Conservation (phyloP, 2,329 filamentous ascomycete genomes). For the Chrysosphaeria jannelii region DNA sequence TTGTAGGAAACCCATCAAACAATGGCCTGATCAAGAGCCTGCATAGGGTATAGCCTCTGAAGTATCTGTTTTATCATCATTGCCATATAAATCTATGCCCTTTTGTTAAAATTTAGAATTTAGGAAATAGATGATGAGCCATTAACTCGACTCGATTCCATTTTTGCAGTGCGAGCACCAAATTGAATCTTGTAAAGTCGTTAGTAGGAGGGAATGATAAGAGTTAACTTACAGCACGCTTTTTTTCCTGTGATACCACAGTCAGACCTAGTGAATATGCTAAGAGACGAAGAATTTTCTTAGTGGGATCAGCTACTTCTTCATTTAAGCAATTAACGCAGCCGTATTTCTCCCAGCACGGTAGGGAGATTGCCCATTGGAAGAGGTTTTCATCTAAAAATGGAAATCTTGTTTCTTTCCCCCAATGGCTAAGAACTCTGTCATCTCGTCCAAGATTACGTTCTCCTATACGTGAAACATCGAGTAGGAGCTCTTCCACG, state of each 20-base stretch:
- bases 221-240: conserved; percentile 45
- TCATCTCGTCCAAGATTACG: conserved; percentile 91
- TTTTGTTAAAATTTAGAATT: too few species aligned
- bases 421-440: conserved; percentile 67
- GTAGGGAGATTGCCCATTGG: conserved; percentile 42
- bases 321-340: conserved; percentile 23
- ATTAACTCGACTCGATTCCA: conserved; percentile 38
- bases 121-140: too few species aligned
- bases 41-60: conserved; percentile 34
- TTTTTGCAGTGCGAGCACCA: conserved; percentile 55
- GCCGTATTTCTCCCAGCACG: conserved; percentile 67
- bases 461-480: conserved; percentile 62
- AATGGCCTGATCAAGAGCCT: too few species aligned
- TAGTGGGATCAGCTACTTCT: conserved; percentile 35
- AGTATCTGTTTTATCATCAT: conserved; percentile 53
- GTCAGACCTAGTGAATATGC: conserved; percentile 45
- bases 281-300: conserved; percentile 49
- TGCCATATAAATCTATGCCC: too few species aligned
- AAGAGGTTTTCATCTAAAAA: conserved; percentile 72
- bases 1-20: too few species aligned
- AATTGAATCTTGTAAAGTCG: conserved; percentile 35
- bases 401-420: conserved; percentile 66
- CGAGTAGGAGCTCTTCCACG: conserved; percentile 54
- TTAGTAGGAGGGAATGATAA: neutral
- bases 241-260: conserved; percentile 57